phyloP scores from a whole-genome alignment of 2,329 filamentous ascomycete genomes.

The Verticillium nonalfalfae region DNA sequence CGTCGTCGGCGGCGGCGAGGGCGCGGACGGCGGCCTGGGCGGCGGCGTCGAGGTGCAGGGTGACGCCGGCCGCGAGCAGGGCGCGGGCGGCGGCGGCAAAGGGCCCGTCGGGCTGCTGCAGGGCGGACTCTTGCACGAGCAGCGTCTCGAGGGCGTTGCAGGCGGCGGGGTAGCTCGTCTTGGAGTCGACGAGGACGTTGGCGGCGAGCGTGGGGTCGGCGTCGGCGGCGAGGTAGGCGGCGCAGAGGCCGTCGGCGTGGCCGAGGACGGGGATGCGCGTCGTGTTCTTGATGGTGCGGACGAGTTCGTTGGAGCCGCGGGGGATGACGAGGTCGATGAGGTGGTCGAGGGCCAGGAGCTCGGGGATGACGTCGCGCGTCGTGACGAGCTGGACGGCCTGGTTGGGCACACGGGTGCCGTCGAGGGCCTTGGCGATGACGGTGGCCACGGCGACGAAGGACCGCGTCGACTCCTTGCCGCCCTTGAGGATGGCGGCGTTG shows the following conservation, averaged over 20 bases:
- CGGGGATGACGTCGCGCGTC: slow-evolving; percentile 82
- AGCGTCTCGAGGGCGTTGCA: slow-evolving; percentile 95
- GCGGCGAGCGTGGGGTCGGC: slow-evolving; percentile 67
- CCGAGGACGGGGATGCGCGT: slow-evolving; percentile 95
- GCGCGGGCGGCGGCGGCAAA: slow-evolving; percentile 69
- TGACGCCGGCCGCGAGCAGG: slow-evolving; percentile 70
- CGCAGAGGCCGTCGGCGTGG: slow-evolving; percentile 90
- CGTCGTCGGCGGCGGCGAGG: slow-evolving; percentile 30
- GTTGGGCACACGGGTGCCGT: slow-evolving; percentile 69
- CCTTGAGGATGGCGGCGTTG: slow-evolving; percentile 93
- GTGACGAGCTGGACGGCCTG: slow-evolving; percentile 89
- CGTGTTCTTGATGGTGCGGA: slow-evolving; percentile 80
- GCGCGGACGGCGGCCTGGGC: slow-evolving; percentile 58
- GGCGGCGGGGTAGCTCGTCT: slow-evolving; percentile 89
- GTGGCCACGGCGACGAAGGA: slow-evolving; percentile 90
- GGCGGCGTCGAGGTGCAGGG: slow-evolving; percentile 68
- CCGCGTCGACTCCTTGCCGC: slow-evolving; percentile 90
- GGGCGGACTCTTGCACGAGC: slow-evolving; percentile 68
- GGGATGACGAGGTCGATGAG: slow-evolving; percentile 95
- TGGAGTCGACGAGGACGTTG: slow-evolving; percentile 80
- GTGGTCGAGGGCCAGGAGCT: slow-evolving; percentile 78
- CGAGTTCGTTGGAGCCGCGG: slow-evolving; percentile 82
- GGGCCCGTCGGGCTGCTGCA: slow-evolving; percentile 42
- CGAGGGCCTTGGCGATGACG: slow-evolving; percentile 74
- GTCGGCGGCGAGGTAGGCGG: slow-evolving; percentile 74